These are phyloP conservation scores for Corinectria fuckeliana DNA, from an alignment of 2,329 filamentous ascomycete genomes.

Conservation along the genomic window DNA sequence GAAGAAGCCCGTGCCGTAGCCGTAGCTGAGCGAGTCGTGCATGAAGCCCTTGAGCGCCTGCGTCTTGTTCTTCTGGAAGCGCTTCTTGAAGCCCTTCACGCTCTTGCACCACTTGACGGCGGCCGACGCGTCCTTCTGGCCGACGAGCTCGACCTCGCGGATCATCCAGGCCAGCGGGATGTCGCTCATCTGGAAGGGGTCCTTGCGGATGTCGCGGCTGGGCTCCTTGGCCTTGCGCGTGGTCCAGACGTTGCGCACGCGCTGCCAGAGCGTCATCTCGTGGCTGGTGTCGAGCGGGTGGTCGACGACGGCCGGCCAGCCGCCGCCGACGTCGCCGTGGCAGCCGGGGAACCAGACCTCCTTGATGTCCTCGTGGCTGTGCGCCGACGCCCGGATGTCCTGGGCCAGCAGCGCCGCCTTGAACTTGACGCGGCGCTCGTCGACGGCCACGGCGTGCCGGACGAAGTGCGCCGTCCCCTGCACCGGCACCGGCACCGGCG, in stretches of 20 bases:
- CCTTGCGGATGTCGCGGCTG: slow-evolving; percentile 40
- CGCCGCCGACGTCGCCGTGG: slow-evolving; percentile 61
- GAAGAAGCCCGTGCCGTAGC: slow-evolving; percentile 46
- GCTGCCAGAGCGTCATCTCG: slow-evolving; percentile 42
- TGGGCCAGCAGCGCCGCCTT: slow-evolving; percentile 56
- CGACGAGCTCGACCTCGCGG: slow-evolving; percentile 51
- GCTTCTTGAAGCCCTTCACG: slow-evolving; percentile 41
- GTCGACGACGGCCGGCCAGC: slow-evolving; percentile 49
- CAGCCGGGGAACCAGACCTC: slow-evolving; percentile 64
- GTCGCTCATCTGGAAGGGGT: slow-evolving; percentile 55
- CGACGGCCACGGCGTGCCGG: slow-evolving; percentile 59
- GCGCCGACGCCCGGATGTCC: slow-evolving; percentile 41
- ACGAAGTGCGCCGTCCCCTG: slow-evolving; percentile 52
- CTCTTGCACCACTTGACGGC: slow-evolving; percentile 46
- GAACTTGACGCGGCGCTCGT: slow-evolving; percentile 63
- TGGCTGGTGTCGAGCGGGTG: slow-evolving; percentile 34
- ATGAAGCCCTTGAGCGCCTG: slow-evolving; percentile 43
- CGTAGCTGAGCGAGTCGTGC: slow-evolving; percentile 49
- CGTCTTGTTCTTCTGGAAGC: slow-evolving; percentile 40
- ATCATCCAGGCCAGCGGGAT: slow-evolving; percentile 61
- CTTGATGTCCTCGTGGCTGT: slow-evolving; percentile 47
- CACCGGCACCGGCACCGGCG: slow-evolving; percentile 47
- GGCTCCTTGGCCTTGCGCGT: slow-evolving; percentile 42
- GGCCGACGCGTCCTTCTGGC: slow-evolving; percentile 37
- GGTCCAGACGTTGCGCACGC: slow-evolving; percentile 45